Conservation (phyloP, 2,329 filamentous ascomycete genomes). For the Botrytis fabae region DNA sequence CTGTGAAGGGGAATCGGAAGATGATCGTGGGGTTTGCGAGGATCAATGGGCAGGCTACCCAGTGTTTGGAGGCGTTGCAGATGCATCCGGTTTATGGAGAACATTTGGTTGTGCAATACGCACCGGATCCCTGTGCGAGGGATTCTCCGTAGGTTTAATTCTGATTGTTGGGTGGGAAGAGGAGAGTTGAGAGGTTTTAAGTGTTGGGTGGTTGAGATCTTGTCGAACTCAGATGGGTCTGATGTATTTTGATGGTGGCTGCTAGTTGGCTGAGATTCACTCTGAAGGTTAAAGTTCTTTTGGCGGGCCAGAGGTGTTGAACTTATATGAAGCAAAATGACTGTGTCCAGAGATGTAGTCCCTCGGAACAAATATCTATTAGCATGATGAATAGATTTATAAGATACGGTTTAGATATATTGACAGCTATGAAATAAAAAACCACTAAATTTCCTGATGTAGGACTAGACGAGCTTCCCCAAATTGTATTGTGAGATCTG, state of each 20-base stretch:
- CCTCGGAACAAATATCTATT: accelerated
- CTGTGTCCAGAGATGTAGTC: neutral
- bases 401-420: neutral
- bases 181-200: neutral
- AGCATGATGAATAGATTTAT: neutral
- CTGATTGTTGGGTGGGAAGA: accelerated
- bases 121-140: neutral
- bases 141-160: neutral
- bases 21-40: neutral
- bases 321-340: neutral
- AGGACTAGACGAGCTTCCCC: neutral
- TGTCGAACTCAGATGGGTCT: neutral
- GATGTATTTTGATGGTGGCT: neutral
- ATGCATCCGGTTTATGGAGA: neutral
- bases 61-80: neutral
- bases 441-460: accelerated
- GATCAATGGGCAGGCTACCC: neutral
- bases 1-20: neutral
- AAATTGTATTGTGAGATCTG: neutral
- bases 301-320: neutral
- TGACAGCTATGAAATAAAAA: neutral
- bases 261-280: neutral
- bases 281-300: neutral
- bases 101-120: neutral
- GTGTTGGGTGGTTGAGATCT: neutral